These are phyloP conservation scores for Kodamaea ohmeri DNA, from an alignment of 1,139 yeast genomes.

Conservation along the genomic window DNA sequence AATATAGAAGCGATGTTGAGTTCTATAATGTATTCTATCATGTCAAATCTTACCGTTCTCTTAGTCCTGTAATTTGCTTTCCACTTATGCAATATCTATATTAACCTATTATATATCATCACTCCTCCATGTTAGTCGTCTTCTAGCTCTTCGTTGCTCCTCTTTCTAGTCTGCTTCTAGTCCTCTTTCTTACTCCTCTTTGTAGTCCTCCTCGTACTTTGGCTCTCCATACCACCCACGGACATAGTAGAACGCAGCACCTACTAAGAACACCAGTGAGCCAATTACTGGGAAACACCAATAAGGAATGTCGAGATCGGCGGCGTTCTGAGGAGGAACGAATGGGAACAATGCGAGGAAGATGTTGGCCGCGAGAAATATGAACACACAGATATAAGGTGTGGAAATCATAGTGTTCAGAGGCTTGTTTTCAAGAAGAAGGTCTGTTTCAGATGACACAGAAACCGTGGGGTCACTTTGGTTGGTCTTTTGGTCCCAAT, in stretches of 20 bases:
- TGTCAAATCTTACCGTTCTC: no score
- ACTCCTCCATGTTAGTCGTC: no score
- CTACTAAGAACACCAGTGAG: conserved; percentile 43
- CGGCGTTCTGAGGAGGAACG: conserved; percentile 48
- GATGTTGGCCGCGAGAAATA: conserved; percentile 49
- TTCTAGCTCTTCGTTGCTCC: neutral
- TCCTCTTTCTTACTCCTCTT: neutral
- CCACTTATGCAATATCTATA: no score
- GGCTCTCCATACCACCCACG: conserved; percentile 12
- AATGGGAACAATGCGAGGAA: conserved; percentile 58
- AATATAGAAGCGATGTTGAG: no score
- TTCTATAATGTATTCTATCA: no score
- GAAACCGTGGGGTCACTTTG: no score
- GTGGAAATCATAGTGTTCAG: conserved; percentile 20
- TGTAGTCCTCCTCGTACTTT: conserved; percentile 16
- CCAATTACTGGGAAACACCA: conserved; percentile 60
- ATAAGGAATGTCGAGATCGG: conserved; percentile 40
- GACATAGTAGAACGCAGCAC: conserved; percentile 32
- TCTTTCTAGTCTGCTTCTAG: neutral
- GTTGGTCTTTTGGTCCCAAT: conserved; percentile 37
- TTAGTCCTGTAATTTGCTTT: no score
- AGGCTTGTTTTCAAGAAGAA: neutral
- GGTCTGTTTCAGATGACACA: conserved; percentile 9
- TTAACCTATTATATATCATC: no score
- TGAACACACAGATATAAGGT: conserved; percentile 29